phyloP scores from a whole-genome alignment of 2,329 filamentous ascomycete species.

The Cadophora malorum region DNA sequence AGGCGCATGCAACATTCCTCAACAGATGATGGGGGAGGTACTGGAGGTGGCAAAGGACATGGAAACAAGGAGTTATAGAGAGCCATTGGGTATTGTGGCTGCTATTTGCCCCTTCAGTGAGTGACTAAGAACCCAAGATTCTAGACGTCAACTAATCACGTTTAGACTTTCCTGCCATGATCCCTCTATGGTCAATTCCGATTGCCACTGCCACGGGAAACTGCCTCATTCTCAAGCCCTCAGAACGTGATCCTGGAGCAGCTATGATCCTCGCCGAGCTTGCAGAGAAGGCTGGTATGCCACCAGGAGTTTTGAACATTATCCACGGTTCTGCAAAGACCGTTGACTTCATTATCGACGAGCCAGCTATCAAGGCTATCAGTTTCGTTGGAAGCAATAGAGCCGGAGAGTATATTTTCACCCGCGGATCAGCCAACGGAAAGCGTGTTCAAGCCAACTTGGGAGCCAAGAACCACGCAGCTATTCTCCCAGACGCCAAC shows the following conservation, averaged over 20 bases:
- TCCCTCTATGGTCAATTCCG: slow-evolving; percentile 89
- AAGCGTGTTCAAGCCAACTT: slow-evolving; percentile 90
- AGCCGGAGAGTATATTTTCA: slow-evolving; percentile 87
- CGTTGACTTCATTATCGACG: slow-evolving; percentile 86
- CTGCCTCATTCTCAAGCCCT: slow-evolving; percentile 84
- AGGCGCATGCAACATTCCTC: slow-evolving; percentile 80
- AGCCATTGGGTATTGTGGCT: slow-evolving; percentile 81
- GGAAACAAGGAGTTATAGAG: slow-evolving; percentile 83
- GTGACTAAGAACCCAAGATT: slow-evolving; percentile 41
- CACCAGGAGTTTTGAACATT: slow-evolving; percentile 81
- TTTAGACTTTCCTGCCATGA: slow-evolving; percentile 87
- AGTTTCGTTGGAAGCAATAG: slow-evolving; percentile 88
- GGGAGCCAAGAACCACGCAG: slow-evolving; percentile 88
- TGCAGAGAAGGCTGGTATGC: slow-evolving; percentile 80
- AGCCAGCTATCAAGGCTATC: slow-evolving; percentile 84
- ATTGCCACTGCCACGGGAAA: slow-evolving; percentile 86
- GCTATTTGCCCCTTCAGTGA: slow-evolving; percentile 87
- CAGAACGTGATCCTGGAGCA: slow-evolving; percentile 83
- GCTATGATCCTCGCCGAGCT: slow-evolving; percentile 87
- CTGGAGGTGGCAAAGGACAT: slow-evolving; percentile 89
- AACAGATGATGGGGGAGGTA: slow-evolving; percentile 82
- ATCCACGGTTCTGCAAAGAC: slow-evolving; percentile 81
- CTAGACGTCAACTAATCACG: slow-evolving; percentile 28
- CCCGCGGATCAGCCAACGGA: slow-evolving; percentile 79
- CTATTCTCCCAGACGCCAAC: slow-evolving; percentile 84